Base-by-base conservation (phyloP, 768 basidiomycete species). In the Serendipita sp. region DNA sequence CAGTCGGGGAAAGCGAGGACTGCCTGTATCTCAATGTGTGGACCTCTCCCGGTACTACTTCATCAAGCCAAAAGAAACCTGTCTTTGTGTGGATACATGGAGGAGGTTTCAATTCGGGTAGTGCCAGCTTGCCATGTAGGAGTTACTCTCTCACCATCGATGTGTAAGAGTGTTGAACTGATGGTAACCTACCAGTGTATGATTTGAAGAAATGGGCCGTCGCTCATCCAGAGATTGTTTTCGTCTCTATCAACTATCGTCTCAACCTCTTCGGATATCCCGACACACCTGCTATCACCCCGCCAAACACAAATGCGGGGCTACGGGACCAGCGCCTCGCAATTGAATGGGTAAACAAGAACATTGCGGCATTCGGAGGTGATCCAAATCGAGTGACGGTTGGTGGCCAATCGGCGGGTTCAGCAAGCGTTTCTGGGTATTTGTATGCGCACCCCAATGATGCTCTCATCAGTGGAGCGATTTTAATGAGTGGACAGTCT, bases 181-280 rank as follows among this genome's bases (percentile, higher is more conserved):
- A 13, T 42, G 20, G 34, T 38, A 58, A 38, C 45, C 22, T 31
- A 20, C 50, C 20, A 69, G 68, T 43, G 67, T 67, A 26, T 1
- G 69, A 68, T 3, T 68, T 67, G 42, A 64, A 66, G 51, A 69
- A 65, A 43, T 64, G 65, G 13, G 69, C 69, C 31, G 63, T 68
- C 1, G 68, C 69, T 3, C 66, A 70, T 33, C 69, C 69, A 0
- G 69, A 64, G 2, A 67, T 69, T 34, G 67, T 69, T 11, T 70
- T 68, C 58, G 69, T 65, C 22, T 69, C 67, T 60, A 69, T 66
- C 60, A 89, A 88, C 71, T 90, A 84, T 71, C 86, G 88, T 16
- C 73, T 90, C 28, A 88, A 88, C 42, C 72, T 89, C 43, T 78
- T 90, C 68, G 88, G 88, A 24, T 88, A 82, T 63, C 86, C 85